A percentile compares a stretch with the other conserved stretches of the same genome.
Conservation (phyloP, 345 rosid species). For the Hibiscus mutabilis region DNA sequence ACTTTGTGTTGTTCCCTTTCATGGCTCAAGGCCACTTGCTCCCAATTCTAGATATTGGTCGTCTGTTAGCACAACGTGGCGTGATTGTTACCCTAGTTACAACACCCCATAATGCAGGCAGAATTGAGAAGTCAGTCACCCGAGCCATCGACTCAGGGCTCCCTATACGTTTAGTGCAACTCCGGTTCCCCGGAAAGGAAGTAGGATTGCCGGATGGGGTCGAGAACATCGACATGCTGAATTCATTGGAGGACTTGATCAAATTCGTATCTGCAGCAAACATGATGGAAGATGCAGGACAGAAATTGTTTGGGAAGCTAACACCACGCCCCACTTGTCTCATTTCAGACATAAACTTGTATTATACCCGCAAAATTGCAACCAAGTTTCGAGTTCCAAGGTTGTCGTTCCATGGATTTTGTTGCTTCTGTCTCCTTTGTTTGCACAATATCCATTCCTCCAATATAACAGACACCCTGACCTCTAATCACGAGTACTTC, state of each 20-base stretch:
- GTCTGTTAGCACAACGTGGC: constrained; percentile 31
- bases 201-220: constrained; percentile 27
- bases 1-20: constrained; percentile 42
- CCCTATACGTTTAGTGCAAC: constrained; percentile 15
- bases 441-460: constrained; percentile 12
- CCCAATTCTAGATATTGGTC: constrained; percentile 43
- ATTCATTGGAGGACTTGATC: background rate
- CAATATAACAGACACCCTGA: constrained; percentile 8
- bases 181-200: constrained; percentile 22
- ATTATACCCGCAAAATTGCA: constrained; percentile 30
- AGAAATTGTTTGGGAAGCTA: constrained; percentile 21
- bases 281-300: constrained; percentile 19
- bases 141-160: constrained; percentile 18
- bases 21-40: constrained; percentile 55
- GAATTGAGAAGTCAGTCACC: constrained; percentile 10
- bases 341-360: constrained; percentile 32
- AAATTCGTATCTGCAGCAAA: constrained; percentile 22
- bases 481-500: constrained; percentile 14
- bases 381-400: constrained; percentile 32
- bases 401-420: constrained; percentile 32
- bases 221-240: constrained; percentile 28
- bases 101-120: constrained; percentile 26
- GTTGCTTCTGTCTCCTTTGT: constrained; percentile 31
- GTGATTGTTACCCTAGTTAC: constrained; percentile 39
- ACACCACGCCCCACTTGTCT: constrained; percentile 34